Evolutionary conservation across 2,329 filamentous ascomycete genomes (phyloP).

Genomic region (Colletotrichum incanum): DNA sequence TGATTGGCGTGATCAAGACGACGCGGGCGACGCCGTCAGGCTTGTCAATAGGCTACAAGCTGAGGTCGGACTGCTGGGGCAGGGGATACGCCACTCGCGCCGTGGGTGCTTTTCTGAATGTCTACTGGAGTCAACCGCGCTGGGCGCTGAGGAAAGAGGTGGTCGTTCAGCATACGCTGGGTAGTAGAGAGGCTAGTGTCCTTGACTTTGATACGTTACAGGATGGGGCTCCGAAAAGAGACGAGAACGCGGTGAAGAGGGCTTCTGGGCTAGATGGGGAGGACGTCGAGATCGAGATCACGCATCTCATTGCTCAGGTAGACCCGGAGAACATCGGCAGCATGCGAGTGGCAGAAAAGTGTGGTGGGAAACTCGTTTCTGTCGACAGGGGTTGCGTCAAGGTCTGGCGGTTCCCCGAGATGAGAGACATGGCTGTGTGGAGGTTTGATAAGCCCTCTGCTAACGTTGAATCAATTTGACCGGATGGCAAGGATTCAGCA

Average conservation of each 20-base stretch:
- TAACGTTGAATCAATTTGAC: not conserved
- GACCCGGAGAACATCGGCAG: conserved; percentile 16
- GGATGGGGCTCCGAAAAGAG: not conserved
- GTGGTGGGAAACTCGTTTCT: conserved; percentile 1
- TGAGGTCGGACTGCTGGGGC: conserved; percentile 25
- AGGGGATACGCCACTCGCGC: conserved; percentile 26
- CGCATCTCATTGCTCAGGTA: conserved; percentile 24
- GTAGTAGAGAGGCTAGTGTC: not conserved
- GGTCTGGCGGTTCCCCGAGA: conserved; percentile 28
- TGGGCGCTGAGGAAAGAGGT: not conserved
- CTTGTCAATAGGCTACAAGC: conserved; percentile 21
- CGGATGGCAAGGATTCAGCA: not conserved
- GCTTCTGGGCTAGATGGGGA: not conserved
- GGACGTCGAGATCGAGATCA: conserved; percentile 3
- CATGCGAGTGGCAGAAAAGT: conserved; percentile 26
- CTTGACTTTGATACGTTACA: no score
- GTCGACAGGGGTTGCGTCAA: conserved; percentile 18
- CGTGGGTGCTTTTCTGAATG: conserved; percentile 5
- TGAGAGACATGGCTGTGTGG: conserved; percentile 31
- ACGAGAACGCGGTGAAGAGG: no score
- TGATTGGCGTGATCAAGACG: conserved; percentile 22
- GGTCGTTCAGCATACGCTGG: not conserved
- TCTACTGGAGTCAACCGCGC: conserved; percentile 18
- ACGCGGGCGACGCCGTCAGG: conserved; percentile 1
- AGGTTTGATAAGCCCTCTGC: conserved; percentile 8